Percentiles rank a stretch among this genome's conserved stretches.
These are phyloP conservation scores for Chlamydomonas eustigma DNA, from an alignment of 139 green algal genomes.

Conservation along the genomic window DNA sequence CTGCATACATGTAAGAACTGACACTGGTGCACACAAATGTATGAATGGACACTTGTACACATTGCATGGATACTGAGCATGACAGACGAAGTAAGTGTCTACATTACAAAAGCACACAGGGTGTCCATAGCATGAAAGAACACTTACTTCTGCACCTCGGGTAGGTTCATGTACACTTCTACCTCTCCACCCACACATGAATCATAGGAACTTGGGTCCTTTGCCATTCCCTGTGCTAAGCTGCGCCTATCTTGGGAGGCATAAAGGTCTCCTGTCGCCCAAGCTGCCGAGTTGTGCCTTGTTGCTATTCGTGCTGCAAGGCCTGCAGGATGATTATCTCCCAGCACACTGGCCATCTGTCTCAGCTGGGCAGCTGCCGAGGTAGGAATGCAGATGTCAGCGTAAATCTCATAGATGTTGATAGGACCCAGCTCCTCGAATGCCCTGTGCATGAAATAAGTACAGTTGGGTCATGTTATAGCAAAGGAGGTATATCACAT, in stretches of 20 bases:
- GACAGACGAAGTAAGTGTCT: no score
- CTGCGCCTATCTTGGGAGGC: background rate
- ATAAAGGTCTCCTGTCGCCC: no score
- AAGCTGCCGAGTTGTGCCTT: background rate
- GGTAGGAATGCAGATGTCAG: slow-evolving; percentile 52
- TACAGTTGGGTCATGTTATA: no score
- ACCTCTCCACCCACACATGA: slow-evolving; percentile 72
- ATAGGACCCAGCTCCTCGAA: slow-evolving; percentile 42
- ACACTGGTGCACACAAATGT: no score
- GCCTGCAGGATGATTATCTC: background rate
- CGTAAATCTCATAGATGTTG: slow-evolving; percentile 75
- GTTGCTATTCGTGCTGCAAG: background rate
- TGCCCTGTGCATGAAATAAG: slow-evolving; percentile 16
- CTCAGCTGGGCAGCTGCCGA: background rate
- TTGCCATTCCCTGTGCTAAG: background rate
- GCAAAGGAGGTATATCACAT: no score
- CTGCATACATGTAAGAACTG: no score
- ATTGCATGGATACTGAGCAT: no score
- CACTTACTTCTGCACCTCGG: slow-evolving; percentile 57
- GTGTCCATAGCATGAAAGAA: no score
- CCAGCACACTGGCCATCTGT: background rate
- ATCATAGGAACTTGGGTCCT: no score
- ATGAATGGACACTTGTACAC: no score
- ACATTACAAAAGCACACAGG: no score
- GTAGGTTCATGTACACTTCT: slow-evolving; percentile 70